phyloP scores from a whole-genome alignment of 2,329 filamentous ascomycete genomes.

The Arthrocladium fulminans region DNA sequence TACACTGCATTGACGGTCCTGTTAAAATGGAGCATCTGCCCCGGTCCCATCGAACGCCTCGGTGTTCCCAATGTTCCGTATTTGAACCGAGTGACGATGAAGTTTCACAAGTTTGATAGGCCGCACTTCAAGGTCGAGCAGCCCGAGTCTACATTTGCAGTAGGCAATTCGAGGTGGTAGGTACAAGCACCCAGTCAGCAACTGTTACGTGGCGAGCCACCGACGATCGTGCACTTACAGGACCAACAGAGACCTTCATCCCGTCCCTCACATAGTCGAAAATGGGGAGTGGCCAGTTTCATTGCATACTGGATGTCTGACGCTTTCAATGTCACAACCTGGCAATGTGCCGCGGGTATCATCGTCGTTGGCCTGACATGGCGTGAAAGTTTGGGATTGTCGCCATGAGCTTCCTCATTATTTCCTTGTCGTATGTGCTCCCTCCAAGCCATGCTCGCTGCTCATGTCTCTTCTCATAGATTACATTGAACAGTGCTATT shows the following conservation, averaged over 20 bases:
- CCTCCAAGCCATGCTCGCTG: conserved; percentile 70
- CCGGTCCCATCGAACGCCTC: background rate
- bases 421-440: conserved; percentile 81
- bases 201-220: no score
- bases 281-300: conserved; percentile 88
- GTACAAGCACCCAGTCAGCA: no score
- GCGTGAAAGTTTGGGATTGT: conserved; percentile 38
- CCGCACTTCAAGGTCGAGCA: conserved; percentile 39
- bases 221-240: no score
- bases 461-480: conserved; percentile 53
- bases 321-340: conserved; percentile 47
- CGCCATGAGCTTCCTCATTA: conserved; percentile 39
- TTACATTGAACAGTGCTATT: conserved; percentile 67
- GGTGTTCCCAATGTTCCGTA: background rate
- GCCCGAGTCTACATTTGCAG: conserved; percentile 38
- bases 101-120: conserved; percentile 24
- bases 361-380: conserved; percentile 44
- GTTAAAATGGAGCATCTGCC: background rate
- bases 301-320: conserved; percentile 46
- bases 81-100: background rate
- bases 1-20: background rate
- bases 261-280: conserved; percentile 66
- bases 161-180: conserved; percentile 33
- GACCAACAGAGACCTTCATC: conserved; percentile 43
- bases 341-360: conserved; percentile 45